These are phyloP conservation scores for Paramecium octaurelia DNA, from an alignment of 73 alveolate genomes.

Conservation along the genomic window DNA sequence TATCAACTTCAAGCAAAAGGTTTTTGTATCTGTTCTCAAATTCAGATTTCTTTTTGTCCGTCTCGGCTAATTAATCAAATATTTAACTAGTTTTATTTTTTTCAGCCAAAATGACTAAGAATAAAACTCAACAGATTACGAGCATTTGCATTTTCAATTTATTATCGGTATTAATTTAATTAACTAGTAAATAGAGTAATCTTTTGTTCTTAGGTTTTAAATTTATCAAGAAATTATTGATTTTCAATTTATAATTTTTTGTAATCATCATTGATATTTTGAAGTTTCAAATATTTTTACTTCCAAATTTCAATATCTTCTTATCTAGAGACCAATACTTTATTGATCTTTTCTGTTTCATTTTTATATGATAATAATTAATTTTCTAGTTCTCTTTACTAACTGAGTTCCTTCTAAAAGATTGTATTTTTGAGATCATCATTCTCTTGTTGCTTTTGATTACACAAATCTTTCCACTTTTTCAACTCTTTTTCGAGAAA, in stretches of 20 bases:
- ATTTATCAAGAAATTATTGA: neutral
- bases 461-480: neutral
- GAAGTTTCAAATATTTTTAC: neutral
- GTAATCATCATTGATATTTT: neutral
- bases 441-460: neutral
- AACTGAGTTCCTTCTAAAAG: neutral
- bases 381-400: neutral
- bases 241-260: neutral
- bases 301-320: conserved; percentile 3
- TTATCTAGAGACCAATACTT: neutral
- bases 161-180: neutral
- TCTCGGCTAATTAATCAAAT: neutral
- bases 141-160: neutral
- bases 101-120: neutral
- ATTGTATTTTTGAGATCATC: neutral
- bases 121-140: neutral
- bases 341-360: neutral
- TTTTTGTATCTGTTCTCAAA: conserved; percentile 14
- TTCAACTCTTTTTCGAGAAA: neutral
- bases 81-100: neutral
- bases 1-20: neutral
- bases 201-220: neutral
- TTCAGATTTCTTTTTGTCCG: neutral
- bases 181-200: neutral
- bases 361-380: neutral